Evolutionary conservation across 495 filamentous ascomycete genomes (phyloP).

Genomic region (Aspergillus hancockii): DNA sequence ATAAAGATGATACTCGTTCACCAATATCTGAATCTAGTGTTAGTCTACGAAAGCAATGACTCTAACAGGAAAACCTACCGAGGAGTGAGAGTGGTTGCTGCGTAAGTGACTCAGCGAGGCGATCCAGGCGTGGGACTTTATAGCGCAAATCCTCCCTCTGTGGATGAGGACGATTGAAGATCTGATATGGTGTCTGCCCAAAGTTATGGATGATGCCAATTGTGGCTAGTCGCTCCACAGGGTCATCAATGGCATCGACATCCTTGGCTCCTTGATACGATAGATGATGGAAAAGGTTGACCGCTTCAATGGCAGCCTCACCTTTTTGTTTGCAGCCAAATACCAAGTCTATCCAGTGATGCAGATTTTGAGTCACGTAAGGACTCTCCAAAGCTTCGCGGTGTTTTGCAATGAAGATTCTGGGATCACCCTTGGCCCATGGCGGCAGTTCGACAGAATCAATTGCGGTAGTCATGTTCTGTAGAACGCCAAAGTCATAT

Average conservation of each 20-base stretch:
- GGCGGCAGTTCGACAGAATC: constrained; percentile 84
- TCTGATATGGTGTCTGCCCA: constrained; percentile 93
- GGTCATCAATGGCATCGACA: constrained; percentile 87
- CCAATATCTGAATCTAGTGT: constrained; percentile 57
- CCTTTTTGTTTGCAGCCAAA: constrained; percentile 96
- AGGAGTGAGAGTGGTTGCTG: constrained; percentile 80
- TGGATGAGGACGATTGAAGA: constrained; percentile 81
- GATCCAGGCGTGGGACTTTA: constrained; percentile 72
- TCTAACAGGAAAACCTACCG: constrained; percentile 34
- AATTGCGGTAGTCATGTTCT: constrained; percentile 75
- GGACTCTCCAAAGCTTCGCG: constrained; percentile 92
- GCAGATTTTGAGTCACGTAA: constrained; percentile 85
- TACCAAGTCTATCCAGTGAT: constrained; percentile 94
- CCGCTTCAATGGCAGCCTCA: constrained; percentile 85
- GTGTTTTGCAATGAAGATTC: constrained; percentile 93
- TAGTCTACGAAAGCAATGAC: constrained; percentile 10
- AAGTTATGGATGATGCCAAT: constrained; percentile 99
- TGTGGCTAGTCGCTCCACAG: constrained; percentile 76
- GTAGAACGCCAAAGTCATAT: constrained; percentile 88
- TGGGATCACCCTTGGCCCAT: constrained; percentile 96
- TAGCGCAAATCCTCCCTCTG: constrained; percentile 63
- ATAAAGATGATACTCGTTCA: constrained; percentile 76
- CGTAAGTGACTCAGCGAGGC: constrained; percentile 72
- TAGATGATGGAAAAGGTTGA: constrained; percentile 93
- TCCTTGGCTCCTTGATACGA: constrained; percentile 94